Conservation (phyloP, 2,329 filamentous ascomycete genomes). For the Cladophialophora carrionii region DNA sequence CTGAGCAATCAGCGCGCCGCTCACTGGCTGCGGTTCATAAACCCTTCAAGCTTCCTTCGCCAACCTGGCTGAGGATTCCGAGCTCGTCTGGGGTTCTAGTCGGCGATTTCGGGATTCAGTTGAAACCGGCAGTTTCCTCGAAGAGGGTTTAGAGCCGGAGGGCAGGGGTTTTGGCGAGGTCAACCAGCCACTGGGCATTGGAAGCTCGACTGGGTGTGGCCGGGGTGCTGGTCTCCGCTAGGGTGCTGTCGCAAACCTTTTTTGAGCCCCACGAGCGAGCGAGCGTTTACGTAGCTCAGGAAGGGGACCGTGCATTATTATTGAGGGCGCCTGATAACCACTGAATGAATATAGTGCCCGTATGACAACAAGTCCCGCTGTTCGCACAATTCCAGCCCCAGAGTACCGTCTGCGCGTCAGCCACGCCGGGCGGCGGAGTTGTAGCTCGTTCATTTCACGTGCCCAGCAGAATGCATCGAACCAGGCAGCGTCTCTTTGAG, state of each 20-base stretch:
- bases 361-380: not conserved
- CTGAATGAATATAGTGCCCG: not conserved
- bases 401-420: not conserved
- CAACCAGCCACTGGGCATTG: conserved; percentile 15
- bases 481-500: not conserved
- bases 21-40: not conserved
- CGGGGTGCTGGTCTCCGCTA: not conserved
- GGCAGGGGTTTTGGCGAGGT: conserved; percentile 1
- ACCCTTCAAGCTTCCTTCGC: not conserved
- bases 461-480: not conserved
- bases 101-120: conserved; percentile 19
- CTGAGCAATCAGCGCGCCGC: not conserved
- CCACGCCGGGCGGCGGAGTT: not conserved
- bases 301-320: not conserved
- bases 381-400: not conserved
- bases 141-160: not conserved
- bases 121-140: conserved; percentile 16
- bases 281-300: not conserved
- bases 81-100: not conserved
- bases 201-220: not conserved
- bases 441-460: not conserved
- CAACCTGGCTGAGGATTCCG: not conserved
- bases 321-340: not conserved
- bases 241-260: conserved; percentile 10
- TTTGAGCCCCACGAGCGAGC: conserved; percentile 8